Percentiles rank a stretch among this genome's conserved stretches.
Conservation (phyloP, 345 rosid species). For the Lepidium aucheri region DNA sequence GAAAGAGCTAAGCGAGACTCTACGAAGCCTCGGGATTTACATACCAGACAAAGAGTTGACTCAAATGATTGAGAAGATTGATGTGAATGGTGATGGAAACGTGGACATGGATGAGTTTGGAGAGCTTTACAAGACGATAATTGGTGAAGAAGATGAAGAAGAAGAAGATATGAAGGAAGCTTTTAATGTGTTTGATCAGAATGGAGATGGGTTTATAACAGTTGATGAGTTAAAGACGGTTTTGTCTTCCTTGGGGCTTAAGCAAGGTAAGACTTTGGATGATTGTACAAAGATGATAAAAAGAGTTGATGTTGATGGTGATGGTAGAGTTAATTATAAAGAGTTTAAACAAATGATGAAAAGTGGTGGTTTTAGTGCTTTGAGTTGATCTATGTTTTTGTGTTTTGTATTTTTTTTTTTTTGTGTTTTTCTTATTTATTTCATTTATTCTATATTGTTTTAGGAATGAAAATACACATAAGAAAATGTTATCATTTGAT, state of each 20-base stretch:
- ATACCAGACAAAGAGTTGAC: slow-evolving; percentile 51
- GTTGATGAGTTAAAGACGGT: slow-evolving; percentile 71
- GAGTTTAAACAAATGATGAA: slow-evolving; percentile 62
- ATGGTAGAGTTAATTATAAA: slow-evolving; percentile 59
- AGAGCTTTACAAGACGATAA: slow-evolving; percentile 43
- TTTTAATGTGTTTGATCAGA: slow-evolving; percentile 75
- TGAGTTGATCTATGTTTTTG: slow-evolving; percentile 22
- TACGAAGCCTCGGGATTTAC: slow-evolving; percentile 59
- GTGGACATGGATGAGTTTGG: slow-evolving; percentile 74
- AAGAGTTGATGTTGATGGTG: slow-evolving; percentile 82
- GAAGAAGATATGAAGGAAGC: slow-evolving; percentile 80
- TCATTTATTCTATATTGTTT: neutral
- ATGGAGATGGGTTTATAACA: slow-evolving; percentile 81
- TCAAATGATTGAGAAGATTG: slow-evolving; percentile 47
- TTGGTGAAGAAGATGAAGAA: slow-evolving; percentile 49
- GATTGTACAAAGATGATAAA: slow-evolving; percentile 76
- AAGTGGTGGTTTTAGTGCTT: slow-evolving; percentile 32
- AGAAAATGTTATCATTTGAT: neutral
- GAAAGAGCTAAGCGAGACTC: slow-evolving; percentile 55
- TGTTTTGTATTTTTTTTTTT: neutral
- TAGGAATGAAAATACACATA: neutral
- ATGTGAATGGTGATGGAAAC: slow-evolving; percentile 44
- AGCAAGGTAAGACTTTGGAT: slow-evolving; percentile 60
- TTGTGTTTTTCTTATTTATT: neutral
- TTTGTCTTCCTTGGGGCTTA: slow-evolving; percentile 60